Evolutionary conservation across 106 monocot genomes (phyloP).

Genomic region (Alisma plantagoaquatica): DNA sequence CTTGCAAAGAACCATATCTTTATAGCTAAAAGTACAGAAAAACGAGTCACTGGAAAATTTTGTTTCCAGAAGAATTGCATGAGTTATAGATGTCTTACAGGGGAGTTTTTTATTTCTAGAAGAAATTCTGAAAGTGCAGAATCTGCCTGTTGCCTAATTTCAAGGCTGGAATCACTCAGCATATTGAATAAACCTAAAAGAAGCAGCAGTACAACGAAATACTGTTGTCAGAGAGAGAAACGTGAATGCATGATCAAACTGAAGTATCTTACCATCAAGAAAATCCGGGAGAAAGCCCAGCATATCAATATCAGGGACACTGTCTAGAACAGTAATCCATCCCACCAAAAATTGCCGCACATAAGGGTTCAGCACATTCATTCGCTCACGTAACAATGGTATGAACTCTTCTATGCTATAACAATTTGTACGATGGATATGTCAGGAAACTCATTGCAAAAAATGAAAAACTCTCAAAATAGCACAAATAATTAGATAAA

Average conservation of each 20-base stretch:
- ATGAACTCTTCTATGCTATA: constrained; percentile 99
- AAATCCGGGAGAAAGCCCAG: constrained; percentile 99
- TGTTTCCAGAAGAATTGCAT: too few species aligned
- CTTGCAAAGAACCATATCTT: too few species aligned
- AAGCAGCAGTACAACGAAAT: background rate
- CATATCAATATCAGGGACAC: constrained; percentile 99
- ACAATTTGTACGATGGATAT: constrained; percentile 4
- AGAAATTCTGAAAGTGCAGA: constrained; percentile 98
- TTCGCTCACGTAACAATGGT: constrained; percentile 92
- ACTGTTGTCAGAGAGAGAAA: background rate
- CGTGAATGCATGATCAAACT: too few species aligned
- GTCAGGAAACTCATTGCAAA: too few species aligned
- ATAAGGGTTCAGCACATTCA: constrained; percentile 95
- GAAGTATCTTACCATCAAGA: constrained; percentile 99
- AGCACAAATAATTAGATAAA: constrained; percentile 12
- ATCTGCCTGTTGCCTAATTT: constrained; percentile 98
- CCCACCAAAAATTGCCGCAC: constrained; percentile 99
- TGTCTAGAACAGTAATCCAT: constrained; percentile 98
- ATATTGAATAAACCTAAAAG: constrained; percentile 91
- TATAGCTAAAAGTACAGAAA: too few species aligned
- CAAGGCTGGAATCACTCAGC: constrained; percentile 97
- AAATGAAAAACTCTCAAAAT: background rate
- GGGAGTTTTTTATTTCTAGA: constrained; percentile 97
- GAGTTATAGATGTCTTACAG: constrained; percentile 75
- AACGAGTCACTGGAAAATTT: too few species aligned